Base-by-base conservation (phyloP, 2,329 filamentous ascomycete genomes). In the Penicillium hesseltinei region DNA sequence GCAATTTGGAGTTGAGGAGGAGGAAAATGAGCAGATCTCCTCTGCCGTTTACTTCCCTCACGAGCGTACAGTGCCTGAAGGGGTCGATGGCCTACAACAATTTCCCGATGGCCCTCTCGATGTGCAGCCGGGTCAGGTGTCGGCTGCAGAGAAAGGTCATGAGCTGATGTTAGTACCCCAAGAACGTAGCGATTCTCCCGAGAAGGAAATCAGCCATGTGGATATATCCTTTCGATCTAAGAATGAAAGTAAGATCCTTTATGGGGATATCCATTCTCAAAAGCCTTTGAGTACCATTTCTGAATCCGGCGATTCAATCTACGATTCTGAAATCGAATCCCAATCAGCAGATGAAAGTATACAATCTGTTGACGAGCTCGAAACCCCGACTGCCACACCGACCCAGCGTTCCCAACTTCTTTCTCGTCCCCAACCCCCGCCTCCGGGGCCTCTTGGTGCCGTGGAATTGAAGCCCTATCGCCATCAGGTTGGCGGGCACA, bases 381-480 rank as follows among this genome's bases (percentile, higher is more conserved):
- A 80, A 17, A 81, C 79, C 2, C 79, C 80, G 1, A 80, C 76
- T 8, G 74, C 78, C 15, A 78, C 78, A 9, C 78, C 76, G 17
- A 75, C 66, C 36, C 71, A 73, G 56, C 62, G 62, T 40, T 60
- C 63, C 11, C 68, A 65, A 35, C 48, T 69, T 36, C 58, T 61
- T 38, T 64, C 66, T 45, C 72, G 66, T 52, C 71, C 65, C 52
- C 73, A 69, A 48, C 62, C 68, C 51, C 57, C 64, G 31, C 59
- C 66, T 23, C 58, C 71, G 5, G 72, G 70, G 9, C 91, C 92
- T 3, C 81, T 96, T 29, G 91, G 93, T 62, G 93, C 93, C 31
- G 96, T 99, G 65, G 92, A 97, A 74, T 81, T 99, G 59, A 96
- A 97, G 69, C 94, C 94, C 2, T 99, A 97, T 76, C 91, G 91